Evolutionary conservation across 2,329 filamentous ascomycete species (phyloP).

Genomic region (Penicillium sp.): DNA sequence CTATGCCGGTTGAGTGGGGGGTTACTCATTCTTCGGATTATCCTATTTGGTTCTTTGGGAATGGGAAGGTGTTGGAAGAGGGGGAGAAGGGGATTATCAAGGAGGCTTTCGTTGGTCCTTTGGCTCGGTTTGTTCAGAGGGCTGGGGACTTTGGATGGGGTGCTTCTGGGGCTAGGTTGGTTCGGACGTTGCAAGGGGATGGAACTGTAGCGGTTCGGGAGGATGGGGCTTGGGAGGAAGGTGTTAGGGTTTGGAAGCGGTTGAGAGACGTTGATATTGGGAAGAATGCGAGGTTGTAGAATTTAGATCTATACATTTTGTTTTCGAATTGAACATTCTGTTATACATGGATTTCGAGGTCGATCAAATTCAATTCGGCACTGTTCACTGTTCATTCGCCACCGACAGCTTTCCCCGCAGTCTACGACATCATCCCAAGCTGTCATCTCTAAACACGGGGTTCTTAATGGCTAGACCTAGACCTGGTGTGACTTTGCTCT

Average conservation of each 20-base stretch:
- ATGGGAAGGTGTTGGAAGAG: slow-evolving; percentile 43
- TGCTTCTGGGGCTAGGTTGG: slow-evolving; percentile 30
- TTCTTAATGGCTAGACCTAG: neutral
- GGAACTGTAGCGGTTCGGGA: slow-evolving; percentile 49
- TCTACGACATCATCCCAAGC: slow-evolving; percentile 10
- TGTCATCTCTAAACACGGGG: neutral
- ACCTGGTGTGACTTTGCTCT: neutral
- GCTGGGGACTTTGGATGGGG: slow-evolving; percentile 29
- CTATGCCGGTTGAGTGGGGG: slow-evolving; percentile 50
- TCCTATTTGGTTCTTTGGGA: slow-evolving; percentile 59
- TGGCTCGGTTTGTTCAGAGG: slow-evolving; percentile 31
- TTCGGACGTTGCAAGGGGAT: slow-evolving; percentile 49
- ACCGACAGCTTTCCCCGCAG: slow-evolving; percentile 27
- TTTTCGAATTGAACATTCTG: too few species aligned
- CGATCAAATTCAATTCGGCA: neutral
- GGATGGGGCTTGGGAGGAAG: slow-evolving; percentile 51
- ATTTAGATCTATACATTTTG: neutral
- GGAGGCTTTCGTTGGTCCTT: slow-evolving; percentile 30
- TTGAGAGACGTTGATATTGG: slow-evolving; percentile 21
- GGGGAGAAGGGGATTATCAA: slow-evolving; percentile 48
- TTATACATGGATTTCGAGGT: neutral
- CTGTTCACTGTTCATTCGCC: neutral
- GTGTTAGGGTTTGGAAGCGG: slow-evolving; percentile 50
- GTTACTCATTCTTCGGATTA: slow-evolving; percentile 58
- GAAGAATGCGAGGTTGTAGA: slow-evolving; percentile 9